phyloP scores from a whole-genome alignment of 1,284 basidiomycete species.

The Trametes pubescens region DNA sequence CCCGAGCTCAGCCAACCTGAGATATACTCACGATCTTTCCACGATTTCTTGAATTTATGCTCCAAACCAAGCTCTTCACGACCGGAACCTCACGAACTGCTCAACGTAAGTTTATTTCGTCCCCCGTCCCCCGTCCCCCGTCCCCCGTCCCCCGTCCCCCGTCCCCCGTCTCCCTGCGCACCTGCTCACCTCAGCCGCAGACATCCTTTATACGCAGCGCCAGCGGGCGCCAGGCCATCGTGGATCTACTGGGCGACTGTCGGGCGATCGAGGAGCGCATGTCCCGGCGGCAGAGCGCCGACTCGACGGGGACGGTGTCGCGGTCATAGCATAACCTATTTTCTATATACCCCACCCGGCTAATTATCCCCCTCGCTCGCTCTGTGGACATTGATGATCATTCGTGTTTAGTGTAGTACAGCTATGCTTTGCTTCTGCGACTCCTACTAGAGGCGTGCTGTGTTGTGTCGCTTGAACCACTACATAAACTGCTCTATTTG shows the following conservation, averaged over 20 bases:
- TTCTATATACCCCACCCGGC: constrained; percentile 32
- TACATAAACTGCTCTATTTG: not conserved
- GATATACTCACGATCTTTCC: constrained; percentile 71
- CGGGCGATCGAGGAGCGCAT: constrained; percentile 68
- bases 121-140: too few relatives aligned
- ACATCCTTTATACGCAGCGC: constrained; percentile 71
- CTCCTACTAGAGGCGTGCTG: constrained; percentile 4
- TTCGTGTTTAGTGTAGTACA: constrained; percentile 35
- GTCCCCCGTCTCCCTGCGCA: constrained; percentile 5
- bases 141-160: constrained; percentile 2
- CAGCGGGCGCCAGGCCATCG: constrained; percentile 69
- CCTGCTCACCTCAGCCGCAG: constrained; percentile 43
- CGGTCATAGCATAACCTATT: constrained; percentile 39
- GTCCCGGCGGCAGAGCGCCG: constrained; percentile 48
- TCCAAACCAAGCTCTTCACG: constrained; percentile 65
- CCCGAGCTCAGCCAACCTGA: constrained; percentile 67
- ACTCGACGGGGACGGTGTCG: constrained; percentile 47
- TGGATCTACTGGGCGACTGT: constrained; percentile 72
- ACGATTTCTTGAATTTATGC: constrained; percentile 75
- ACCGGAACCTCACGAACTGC: constrained; percentile 64
- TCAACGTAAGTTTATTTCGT: constrained; percentile 57
- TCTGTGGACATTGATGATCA: constrained; percentile 27
- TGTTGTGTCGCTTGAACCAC: not conserved
- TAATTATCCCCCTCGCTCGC: constrained; percentile 29
- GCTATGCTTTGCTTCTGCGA: constrained; percentile 30